Evolutionary conservation across 1,284 basidiomycete genomes (phyloP).

Genomic region (Cystobasidiaceae sp.): DNA sequence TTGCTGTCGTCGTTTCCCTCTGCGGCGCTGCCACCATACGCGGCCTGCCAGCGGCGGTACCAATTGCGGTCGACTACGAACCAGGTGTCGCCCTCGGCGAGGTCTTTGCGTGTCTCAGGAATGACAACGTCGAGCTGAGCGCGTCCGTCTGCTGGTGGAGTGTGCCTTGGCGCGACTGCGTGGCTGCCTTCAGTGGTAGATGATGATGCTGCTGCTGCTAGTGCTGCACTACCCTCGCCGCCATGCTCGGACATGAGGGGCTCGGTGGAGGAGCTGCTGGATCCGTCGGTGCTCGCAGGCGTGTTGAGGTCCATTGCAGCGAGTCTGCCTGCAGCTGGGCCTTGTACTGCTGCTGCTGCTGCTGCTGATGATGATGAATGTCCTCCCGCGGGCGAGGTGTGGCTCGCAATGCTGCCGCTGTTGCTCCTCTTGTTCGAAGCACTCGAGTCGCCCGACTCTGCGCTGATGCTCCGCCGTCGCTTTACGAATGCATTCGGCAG

Average conservation of each 20-base stretch:
- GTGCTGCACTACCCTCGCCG: neutral
- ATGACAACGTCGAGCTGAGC: conserved; percentile 14
- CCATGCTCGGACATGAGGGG: conserved; percentile 9
- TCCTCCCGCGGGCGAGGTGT: neutral
- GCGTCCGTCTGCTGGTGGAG: conserved; percentile 7
- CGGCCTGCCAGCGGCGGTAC: conserved; percentile 68
- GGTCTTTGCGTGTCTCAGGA: conserved; percentile 43
- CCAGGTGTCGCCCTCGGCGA: conserved; percentile 65
- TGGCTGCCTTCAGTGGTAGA: neutral
- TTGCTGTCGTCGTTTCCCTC: conserved; percentile 56
- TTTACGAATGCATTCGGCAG: conserved; percentile 17
- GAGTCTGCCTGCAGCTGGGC: neutral
- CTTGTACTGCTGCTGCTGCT: neutral
- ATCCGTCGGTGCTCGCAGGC: conserved; percentile 11
- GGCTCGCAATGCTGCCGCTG: neutral
- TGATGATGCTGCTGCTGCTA: neutral
- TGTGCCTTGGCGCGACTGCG: neutral
- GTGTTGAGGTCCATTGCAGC: conserved; percentile 31
- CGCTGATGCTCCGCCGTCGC: conserved; percentile 24
- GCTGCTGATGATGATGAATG: neutral
- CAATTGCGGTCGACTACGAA: conserved; percentile 65
- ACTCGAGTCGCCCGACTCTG: conserved; percentile 23
- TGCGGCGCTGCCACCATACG: conserved; percentile 54
- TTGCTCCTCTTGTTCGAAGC: conserved; percentile 24
- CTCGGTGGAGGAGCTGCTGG: conserved; percentile 23